Conservation (phyloP, 148 eudicot species). For the Nepenthes mirabilis region DNA sequence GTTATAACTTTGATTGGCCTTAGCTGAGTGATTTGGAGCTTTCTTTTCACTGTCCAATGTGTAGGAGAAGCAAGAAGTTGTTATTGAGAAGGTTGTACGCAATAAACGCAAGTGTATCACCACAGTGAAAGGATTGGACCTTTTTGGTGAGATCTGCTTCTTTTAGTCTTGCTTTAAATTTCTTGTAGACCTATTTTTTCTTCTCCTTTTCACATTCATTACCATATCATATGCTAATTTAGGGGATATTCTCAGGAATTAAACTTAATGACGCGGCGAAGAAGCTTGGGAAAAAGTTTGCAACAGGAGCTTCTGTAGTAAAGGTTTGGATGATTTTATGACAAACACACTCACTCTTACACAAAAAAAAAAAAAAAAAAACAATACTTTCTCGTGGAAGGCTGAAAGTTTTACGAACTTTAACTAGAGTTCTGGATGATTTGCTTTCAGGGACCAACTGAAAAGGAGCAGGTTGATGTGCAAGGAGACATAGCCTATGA, state of each 20-base stretch:
- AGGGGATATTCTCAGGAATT: slow-evolving; percentile 28
- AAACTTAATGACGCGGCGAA: slow-evolving; percentile 93
- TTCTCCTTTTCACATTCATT: neutral
- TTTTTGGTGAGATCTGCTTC: slow-evolving; percentile 44
- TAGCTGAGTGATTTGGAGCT: neutral
- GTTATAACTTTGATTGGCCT: neutral
- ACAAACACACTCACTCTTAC: neutral
- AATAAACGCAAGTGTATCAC: slow-evolving; percentile 91
- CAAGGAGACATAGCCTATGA: slow-evolving; percentile 96
- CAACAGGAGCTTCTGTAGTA: slow-evolving; percentile 95
- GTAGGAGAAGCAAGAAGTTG: slow-evolving; percentile 77
- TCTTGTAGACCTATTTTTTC: neutral
- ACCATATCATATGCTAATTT: neutral
- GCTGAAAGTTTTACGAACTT: neutral
- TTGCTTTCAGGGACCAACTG: slow-evolving; percentile 69
- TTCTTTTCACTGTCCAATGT: neutral
- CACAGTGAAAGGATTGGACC: slow-evolving; percentile 85
- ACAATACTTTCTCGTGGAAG: neutral
- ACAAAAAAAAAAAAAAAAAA: neutral
- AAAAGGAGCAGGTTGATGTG: slow-evolving; percentile 94
- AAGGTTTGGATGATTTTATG: slow-evolving; percentile 31
- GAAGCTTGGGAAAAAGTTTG: slow-evolving; percentile 97
- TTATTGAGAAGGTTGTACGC: slow-evolving; percentile 88
- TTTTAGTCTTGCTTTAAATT: neutral
- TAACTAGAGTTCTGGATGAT: neutral